Base-by-base conservation (phyloP, 2,329 filamentous ascomycete genomes). In the Aschersonia sp. region DNA sequence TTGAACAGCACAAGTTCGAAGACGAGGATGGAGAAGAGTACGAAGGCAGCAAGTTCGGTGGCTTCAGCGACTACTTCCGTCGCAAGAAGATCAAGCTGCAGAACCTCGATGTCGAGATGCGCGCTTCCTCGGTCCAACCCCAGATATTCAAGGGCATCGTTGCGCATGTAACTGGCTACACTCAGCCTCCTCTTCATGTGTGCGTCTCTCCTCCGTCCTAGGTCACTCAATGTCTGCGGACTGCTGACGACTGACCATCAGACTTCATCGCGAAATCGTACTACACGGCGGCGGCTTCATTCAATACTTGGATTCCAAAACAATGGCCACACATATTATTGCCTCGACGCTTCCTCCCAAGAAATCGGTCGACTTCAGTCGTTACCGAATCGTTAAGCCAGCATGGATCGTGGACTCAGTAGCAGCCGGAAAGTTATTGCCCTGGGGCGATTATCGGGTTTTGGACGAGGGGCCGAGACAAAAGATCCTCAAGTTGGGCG, bases 1-100 rank as follows among this genome's bases (percentile, higher is more conserved):
- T 83, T 51, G 73, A 79, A 48, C 59, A 59, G 12, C 79, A 95
- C 65, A 76, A 73, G 2, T 97, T 96, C 61, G 72, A 82, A 2
- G 75, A 85, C 58, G 89, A 96, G 61, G 76, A 77, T 30, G 91
- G 92, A 49, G 91, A 97, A 50, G 94, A 98, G 63, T 98, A 98
- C 63, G 81, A 83, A 50, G 78, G 74, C 2, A 96, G 89, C 52
- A 78, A 77, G 47, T 98, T 97, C 64, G 87, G 88, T 30, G 91
- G 89, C 6, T 94, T 97, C 58, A 67, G 73, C 30, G 91, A 97
- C 59, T 98, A 97, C 64, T 94, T 96, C 61, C 77, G 89, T 45
- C 82, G 89, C 48, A 98, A 98, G 71, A 96, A 94, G 72, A 81
- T 95, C 64, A 98, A 98, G 61, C 75, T 98, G 3, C 92, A 97